These are phyloP conservation scores for Melanomma pulvis-pyrius DNA, from an alignment of 495 filamentous ascomycete genomes.

Conservation along the genomic window DNA sequence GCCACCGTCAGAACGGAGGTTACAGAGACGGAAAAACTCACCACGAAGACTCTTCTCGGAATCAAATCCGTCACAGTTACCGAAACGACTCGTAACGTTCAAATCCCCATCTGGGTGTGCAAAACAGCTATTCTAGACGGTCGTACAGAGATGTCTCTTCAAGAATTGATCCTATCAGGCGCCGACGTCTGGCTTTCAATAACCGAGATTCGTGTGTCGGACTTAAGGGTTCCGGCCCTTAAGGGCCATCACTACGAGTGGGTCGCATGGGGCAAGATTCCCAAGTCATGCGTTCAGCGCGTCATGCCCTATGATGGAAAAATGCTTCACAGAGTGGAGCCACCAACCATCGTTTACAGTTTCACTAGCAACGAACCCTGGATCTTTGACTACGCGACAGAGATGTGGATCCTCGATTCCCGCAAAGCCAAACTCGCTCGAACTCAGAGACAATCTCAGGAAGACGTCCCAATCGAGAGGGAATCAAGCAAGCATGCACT, in stretches of 20 bases:
- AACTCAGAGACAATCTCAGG: neutral
- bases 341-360: neutral
- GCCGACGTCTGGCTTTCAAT: slow-evolving; percentile 17
- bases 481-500: neutral
- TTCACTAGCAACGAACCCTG: neutral
- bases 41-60: neutral
- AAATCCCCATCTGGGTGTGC: slow-evolving; percentile 3
- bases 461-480: neutral
- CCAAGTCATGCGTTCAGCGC: neutral
- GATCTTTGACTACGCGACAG: neutral
- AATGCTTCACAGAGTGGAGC: neutral
- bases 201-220: neutral
- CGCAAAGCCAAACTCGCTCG: neutral
- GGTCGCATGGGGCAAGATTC: slow-evolving; percentile 4
- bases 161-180: neutral
- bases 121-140: neutral
- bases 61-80: neutral
- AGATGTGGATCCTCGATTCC: neutral
- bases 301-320: slow-evolving; percentile 15
- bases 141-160: neutral
- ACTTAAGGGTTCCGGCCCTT: neutral
- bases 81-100: neutral
- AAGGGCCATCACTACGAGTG: slow-evolving; percentile 13
- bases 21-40: neutral
- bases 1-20: neutral